phyloP scores from a whole-genome alignment of 768 basidiomycete species.

The Coprinopsis sp. region DNA sequence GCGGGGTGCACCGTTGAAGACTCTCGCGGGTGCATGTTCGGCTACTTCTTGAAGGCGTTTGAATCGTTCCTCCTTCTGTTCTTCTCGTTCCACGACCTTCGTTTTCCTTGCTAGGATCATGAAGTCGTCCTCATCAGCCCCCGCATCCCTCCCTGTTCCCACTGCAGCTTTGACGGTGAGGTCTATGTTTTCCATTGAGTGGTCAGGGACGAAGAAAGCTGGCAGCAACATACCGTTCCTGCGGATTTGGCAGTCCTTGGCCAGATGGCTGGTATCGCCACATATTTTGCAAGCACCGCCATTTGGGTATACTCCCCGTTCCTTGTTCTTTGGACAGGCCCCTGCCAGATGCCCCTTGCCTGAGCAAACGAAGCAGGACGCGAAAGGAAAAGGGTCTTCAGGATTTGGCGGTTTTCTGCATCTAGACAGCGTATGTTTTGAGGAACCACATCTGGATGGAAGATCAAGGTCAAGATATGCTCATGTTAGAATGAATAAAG shows the following conservation, averaged over 20 bases:
- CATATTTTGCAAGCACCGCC: slow-evolving; percentile 91
- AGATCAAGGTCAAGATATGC: not conserved
- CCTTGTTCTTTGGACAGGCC: slow-evolving; percentile 73
- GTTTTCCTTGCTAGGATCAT: slow-evolving; percentile 69
- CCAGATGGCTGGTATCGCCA: slow-evolving; percentile 78
- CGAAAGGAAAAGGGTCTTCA: slow-evolving; percentile 72
- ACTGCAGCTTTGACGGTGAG: slow-evolving; percentile 32
- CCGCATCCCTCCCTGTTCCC: slow-evolving; percentile 50
- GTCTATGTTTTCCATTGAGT: slow-evolving; percentile 26
- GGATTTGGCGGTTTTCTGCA: slow-evolving; percentile 67
- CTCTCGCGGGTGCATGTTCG: not conserved
- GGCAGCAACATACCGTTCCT: slow-evolving; percentile 43
- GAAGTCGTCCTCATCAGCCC: slow-evolving; percentile 95
- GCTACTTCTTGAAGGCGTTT: not conserved
- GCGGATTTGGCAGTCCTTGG: slow-evolving; percentile 72
- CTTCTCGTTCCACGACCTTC: slow-evolving; percentile 55
- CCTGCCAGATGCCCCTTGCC: slow-evolving; percentile 82
- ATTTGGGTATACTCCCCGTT: slow-evolving; percentile 83
- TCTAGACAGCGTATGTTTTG: slow-evolving; percentile 68
- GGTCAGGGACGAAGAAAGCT: not conserved
- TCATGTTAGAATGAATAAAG: not conserved
- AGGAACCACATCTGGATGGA: slow-evolving; percentile 74
- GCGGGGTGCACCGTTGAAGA: not conserved
- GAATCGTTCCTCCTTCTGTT: slow-evolving; percentile 38
- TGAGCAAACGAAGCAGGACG: slow-evolving; percentile 89